These are phyloP conservation scores for Spiromastix sp. DNA, from an alignment of 2,329 filamentous ascomycete genomes.

Conservation along the genomic window DNA sequence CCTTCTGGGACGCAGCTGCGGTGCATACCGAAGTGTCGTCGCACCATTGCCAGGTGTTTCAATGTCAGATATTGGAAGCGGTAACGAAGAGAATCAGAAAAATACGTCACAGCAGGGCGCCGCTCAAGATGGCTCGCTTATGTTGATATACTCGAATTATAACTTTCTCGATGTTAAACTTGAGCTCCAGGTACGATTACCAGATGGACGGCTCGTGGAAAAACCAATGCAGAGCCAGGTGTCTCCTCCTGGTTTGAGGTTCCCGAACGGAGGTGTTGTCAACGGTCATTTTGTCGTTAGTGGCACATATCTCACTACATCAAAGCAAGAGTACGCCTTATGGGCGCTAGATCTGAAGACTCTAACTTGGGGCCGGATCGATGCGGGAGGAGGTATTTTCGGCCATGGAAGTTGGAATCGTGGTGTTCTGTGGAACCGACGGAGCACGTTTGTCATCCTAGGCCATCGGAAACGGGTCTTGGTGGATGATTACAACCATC, in stretches of 20 bases:
- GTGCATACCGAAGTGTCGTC: slow-evolving; percentile 91
- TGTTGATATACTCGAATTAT: slow-evolving; percentile 99
- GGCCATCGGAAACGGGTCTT: slow-evolving; percentile 88
- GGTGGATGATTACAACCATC: slow-evolving; percentile 96
- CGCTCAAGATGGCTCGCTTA: slow-evolving; percentile 40
- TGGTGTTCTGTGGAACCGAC: slow-evolving; percentile 81
- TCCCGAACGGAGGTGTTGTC: slow-evolving; percentile 91
- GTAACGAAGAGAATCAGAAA: slow-evolving; percentile 29
- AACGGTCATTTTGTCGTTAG: slow-evolving; percentile 96
- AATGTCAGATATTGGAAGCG: slow-evolving; percentile 34
- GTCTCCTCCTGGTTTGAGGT: slow-evolving; percentile 83
- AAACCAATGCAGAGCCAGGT: slow-evolving; percentile 73
- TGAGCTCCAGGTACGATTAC: slow-evolving; percentile 76
- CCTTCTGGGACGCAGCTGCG: slow-evolving; percentile 79
- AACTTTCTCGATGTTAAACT: slow-evolving; percentile 97
- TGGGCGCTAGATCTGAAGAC: slow-evolving; percentile 88
- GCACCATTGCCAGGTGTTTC: slow-evolving; percentile 55
- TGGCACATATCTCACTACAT: slow-evolving; percentile 92
- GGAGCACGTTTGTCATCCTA: slow-evolving; percentile 91
- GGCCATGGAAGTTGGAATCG: slow-evolving; percentile 97
- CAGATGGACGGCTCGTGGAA: slow-evolving; percentile 75
- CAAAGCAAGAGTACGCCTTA: slow-evolving; percentile 93
- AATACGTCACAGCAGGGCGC: slow-evolving; percentile 21
- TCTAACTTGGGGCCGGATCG: slow-evolving; percentile 88
- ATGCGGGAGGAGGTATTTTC: slow-evolving; percentile 88